Evolutionary conservation across 306 rosid species (phyloP).

Genomic region (Prunus mira): DNA sequence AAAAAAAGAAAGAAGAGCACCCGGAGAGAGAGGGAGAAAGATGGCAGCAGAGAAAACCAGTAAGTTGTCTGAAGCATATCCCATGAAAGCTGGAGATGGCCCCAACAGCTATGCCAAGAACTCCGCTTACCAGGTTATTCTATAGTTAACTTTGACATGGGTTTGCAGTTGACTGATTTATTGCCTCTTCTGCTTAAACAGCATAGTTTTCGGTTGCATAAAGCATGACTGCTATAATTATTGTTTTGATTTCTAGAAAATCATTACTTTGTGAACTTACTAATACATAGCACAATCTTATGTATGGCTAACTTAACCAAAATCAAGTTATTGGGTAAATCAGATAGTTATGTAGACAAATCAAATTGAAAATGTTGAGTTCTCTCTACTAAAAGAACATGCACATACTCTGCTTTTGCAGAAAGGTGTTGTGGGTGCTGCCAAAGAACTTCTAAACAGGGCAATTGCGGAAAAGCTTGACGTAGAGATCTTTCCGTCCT

Average conservation of each 20-base stretch:
- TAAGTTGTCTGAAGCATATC: neutral
- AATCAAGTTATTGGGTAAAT: no score
- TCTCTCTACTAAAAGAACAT: no score
- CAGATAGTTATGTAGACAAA: no score
- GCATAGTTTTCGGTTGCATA: neutral
- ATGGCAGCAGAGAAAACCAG: neutral
- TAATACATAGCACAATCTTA: no score
- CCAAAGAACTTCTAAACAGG: constrained; percentile 11
- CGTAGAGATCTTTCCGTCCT: neutral
- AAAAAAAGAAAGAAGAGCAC: no score
- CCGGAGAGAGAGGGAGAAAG: neutral
- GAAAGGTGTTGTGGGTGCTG: neutral
- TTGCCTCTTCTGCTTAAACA: neutral
- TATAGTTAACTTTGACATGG: neutral
- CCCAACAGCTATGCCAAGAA: constrained; percentile 38
- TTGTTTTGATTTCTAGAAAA: no score
- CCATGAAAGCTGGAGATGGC: constrained; percentile 41
- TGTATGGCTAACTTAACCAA: no score
- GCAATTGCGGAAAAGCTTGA: no score
- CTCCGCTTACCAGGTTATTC: constrained; percentile 26
- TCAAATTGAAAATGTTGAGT: no score
- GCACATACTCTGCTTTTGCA: no score
- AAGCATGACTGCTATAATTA: no score
- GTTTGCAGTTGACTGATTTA: neutral
- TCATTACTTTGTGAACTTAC: no score